Evolutionary conservation across 2,329 filamentous ascomycete genomes (phyloP).

Genomic region (Berkeleyomyces basicola): DNA sequence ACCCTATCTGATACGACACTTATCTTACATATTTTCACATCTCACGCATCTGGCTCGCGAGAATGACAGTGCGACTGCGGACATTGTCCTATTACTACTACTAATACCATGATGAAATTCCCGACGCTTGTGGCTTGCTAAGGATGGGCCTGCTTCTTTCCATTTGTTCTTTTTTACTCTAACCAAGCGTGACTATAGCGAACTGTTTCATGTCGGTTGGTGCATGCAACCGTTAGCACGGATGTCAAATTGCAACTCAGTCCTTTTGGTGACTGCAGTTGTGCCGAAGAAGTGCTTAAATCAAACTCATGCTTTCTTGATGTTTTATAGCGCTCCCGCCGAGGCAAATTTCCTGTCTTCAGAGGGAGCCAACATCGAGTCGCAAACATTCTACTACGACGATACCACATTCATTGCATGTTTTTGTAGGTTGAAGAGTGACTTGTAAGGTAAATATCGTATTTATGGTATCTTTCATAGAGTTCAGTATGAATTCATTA

Average conservation of each 20-base stretch:
- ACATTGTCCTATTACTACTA: background rate
- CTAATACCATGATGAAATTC: conserved; percentile 14
- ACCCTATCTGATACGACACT: background rate
- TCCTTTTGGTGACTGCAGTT: conserved; percentile 69
- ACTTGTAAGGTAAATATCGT: no score
- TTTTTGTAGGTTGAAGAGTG: no score
- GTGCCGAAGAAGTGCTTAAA: conserved; percentile 99
- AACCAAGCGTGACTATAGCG: background rate
- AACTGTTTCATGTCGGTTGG: background rate
- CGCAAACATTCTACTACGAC: conserved; percentile 4
- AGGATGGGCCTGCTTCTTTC: background rate
- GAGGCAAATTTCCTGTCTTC: background rate
- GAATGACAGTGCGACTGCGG: background rate
- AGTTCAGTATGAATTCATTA: no score
- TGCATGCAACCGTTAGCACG: conserved; percentile 45
- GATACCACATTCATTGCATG: background rate
- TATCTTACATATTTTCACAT: conserved; percentile 4
- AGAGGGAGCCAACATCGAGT: conserved; percentile 1
- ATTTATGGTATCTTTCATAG: no score
- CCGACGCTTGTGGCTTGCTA: background rate
- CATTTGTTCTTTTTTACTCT: background rate
- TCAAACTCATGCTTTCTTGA: conserved; percentile 24
- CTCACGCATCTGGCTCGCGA: background rate
- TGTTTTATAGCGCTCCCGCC: background rate
- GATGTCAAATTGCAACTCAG: conserved; percentile 99